Conservation (phyloP, 2,329 filamentous ascomycete genomes). For the Stagonosporopsis rhizophila region DNA sequence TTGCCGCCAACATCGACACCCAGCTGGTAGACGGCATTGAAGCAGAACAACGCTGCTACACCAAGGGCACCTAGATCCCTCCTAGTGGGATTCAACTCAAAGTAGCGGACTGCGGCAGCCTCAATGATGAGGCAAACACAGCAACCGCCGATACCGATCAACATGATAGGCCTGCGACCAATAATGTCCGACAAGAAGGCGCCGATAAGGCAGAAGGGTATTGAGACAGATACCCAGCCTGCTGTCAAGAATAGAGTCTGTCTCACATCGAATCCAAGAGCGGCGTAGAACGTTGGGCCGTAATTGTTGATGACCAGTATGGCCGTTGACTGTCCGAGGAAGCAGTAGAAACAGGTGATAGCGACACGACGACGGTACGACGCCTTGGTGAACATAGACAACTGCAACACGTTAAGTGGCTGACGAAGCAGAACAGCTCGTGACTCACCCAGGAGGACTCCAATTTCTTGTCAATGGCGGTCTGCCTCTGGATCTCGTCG, state of each 20-base stretch:
- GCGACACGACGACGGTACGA: conserved; percentile 29
- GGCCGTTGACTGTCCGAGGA: conserved; percentile 32
- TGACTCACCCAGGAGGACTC: background rate
- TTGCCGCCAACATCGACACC: conserved; percentile 33
- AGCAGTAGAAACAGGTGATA: conserved; percentile 32
- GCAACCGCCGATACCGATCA: conserved; percentile 33
- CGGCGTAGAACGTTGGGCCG: conserved; percentile 32
- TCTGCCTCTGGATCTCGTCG: background rate
- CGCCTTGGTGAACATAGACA: conserved; percentile 32
- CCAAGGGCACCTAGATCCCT: background rate
- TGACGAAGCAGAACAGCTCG: background rate
- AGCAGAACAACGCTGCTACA: conserved; percentile 26
- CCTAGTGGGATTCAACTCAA: background rate
- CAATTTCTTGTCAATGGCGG: background rate
- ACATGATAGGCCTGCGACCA: conserved; percentile 29
- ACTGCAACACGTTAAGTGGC: background rate
- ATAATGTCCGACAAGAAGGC: conserved; percentile 26
- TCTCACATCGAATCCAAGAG: conserved; percentile 17
- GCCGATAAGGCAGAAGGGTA: conserved; percentile 30
- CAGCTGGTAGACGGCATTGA: conserved; percentile 31
- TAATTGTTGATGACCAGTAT: conserved; percentile 38
- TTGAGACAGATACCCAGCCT: conserved; percentile 36
- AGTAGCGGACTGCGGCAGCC: conserved; percentile 15
- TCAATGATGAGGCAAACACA: conserved; percentile 32
- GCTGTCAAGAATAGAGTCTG: conserved; percentile 1